These are phyloP conservation scores for Piper betle DNA, from an alignment of 164 flowering plant species.

Conservation along the genomic window DNA sequence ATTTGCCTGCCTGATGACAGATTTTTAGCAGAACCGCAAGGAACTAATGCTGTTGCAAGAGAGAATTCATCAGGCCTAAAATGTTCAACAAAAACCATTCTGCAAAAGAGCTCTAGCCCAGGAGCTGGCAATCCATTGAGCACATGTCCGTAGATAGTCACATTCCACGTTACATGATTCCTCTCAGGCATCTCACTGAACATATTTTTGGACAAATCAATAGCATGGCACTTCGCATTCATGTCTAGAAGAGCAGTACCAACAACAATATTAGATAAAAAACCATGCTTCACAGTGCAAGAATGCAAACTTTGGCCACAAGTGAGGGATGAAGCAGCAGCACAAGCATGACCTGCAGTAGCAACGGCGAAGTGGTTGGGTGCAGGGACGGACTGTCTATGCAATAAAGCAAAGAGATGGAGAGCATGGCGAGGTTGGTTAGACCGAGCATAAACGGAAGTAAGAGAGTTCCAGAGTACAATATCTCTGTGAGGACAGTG, in stretches of 20 bases:
- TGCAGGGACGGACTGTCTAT: conserved; percentile 2
- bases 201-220: conserved; percentile 8
- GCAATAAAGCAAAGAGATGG: conserved; percentile 23
- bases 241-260: conserved; percentile 18
- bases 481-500: conserved; percentile 22
- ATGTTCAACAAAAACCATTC: conserved; percentile 21
- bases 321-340: conserved; percentile 1
- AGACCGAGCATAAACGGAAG: conserved; percentile 17
- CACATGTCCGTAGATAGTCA: conserved; percentile 20
- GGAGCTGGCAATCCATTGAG: conserved; percentile 14
- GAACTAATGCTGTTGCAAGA: conserved; percentile 16
- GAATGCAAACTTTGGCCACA: conserved; percentile 19
- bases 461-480: conserved; percentile 29
- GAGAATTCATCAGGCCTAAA: conserved; percentile 19
- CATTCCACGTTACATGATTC: conserved; percentile 26
- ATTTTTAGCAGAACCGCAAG: conserved; percentile 13
- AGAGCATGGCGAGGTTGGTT: conserved; percentile 16
- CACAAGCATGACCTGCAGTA: conserved; percentile 20
- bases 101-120: conserved; percentile 21
- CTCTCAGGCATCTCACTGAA: conserved; percentile 27
- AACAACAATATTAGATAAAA: conserved; percentile 18
- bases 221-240: conserved; percentile 17
- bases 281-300: conserved; percentile 16
- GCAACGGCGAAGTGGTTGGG: conserved; percentile 23
- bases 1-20: conserved; percentile 18